A percentile compares a stretch with the other conserved stretches of the same genome.
phyloP scores from a whole-genome alignment of 1,284 basidiomycete genomes.

The Volvariella surrecta region DNA sequence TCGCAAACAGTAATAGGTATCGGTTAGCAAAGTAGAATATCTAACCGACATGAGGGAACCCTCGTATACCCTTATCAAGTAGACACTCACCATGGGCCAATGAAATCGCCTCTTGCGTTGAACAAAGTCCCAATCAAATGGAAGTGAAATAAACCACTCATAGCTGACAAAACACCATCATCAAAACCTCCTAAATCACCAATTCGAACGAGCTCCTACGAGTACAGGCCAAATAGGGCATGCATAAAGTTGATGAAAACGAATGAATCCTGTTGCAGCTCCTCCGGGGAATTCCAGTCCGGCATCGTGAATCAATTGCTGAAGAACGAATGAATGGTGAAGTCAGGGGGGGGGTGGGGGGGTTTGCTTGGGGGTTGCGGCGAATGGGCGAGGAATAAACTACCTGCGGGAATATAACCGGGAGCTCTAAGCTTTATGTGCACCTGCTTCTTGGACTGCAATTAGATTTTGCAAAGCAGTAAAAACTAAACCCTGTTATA shows the following conservation, averaged over 20 bases:
- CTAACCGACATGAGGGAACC: conserved; percentile 22
- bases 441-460: too few relatives aligned
- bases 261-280: conserved; percentile 41
- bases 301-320: conserved; percentile 22
- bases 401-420: not conserved
- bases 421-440: too few relatives aligned
- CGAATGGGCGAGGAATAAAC: conserved; percentile 1
- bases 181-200: conserved; percentile 1
- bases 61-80: not conserved
- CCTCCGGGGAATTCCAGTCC: conserved; percentile 47
- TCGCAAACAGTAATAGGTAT: conserved; percentile 55
- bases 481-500: too few relatives aligned
- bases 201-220: conserved; percentile 25
- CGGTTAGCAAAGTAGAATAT: conserved; percentile 66
- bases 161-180: conserved; percentile 30
- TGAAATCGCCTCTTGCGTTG: conserved; percentile 49
- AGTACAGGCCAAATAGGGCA: conserved; percentile 54
- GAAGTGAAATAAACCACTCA: conserved; percentile 54
- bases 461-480: too few relatives aligned
- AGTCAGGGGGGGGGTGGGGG: too few relatives aligned
- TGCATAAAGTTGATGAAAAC: conserved; percentile 63
- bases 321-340: not conserved
- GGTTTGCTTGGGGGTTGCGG: too few relatives aligned
- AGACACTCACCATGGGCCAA: conserved; percentile 49
- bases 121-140: conserved; percentile 61